phyloP scores from a whole-genome alignment of 106 monocot species.

The Dendrobium huoshanense region DNA sequence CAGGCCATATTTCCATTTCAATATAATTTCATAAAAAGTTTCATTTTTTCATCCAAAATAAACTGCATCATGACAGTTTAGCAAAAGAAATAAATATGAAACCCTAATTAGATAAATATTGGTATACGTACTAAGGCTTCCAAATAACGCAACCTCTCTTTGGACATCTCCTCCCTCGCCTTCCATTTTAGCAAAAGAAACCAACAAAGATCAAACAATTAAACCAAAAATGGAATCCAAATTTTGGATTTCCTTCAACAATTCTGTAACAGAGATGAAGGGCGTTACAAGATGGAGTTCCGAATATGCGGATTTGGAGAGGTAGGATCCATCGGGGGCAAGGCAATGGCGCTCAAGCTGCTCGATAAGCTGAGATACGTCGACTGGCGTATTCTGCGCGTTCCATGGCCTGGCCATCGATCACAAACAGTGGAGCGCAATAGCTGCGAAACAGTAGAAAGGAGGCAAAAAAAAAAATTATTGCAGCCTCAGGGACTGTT shows the following conservation, averaged over 20 bases:
- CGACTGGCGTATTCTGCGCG: constrained; percentile 41
- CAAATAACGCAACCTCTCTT: constrained; percentile 68
- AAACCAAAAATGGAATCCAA: not conserved
- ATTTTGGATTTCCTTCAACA: not conserved
- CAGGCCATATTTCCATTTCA: not conserved
- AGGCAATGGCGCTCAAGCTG: constrained; percentile 95
- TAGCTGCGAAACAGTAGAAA: not conserved
- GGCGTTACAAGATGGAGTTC: constrained; percentile 67
- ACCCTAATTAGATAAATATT: not conserved
- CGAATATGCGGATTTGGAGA: constrained; percentile 69
- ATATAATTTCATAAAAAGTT: not conserved
- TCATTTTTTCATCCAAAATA: not conserved
- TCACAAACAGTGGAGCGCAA: not conserved
- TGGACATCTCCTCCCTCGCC: constrained; percentile 92
- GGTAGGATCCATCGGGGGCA: constrained; percentile 74
- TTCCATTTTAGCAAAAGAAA: constrained; percentile 13
- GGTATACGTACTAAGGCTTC: constrained; percentile 76
- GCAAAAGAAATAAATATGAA: constrained; percentile 6
- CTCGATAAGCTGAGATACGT: constrained; percentile 71
- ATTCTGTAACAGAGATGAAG: not conserved
- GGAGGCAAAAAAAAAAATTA: too few species aligned
- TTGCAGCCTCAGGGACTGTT: too few species aligned
- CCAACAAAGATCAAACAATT: not conserved
- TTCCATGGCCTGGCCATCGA: constrained; percentile 59
- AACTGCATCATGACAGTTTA: not conserved